These are phyloP conservation scores for Vicia faba DNA, from an alignment of 306 rosid genomes.

Conservation along the genomic window DNA sequence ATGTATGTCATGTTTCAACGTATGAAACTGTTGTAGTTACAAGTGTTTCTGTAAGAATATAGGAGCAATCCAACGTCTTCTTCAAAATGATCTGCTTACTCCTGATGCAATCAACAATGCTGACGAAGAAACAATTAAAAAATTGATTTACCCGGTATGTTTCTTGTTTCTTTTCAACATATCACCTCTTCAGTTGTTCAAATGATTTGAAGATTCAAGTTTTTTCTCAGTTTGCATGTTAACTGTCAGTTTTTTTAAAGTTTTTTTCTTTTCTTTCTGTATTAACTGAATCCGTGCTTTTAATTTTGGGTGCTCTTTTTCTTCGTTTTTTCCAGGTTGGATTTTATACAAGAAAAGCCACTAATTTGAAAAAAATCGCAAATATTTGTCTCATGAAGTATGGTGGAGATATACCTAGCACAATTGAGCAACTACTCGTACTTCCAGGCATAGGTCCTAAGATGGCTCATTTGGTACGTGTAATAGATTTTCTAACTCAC, in stretches of 20 bases:
- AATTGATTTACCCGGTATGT: constrained; percentile 85
- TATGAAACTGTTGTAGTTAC: constrained; percentile 39
- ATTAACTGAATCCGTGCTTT: constrained; percentile 18
- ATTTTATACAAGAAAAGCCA: constrained; percentile 87
- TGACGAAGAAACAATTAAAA: constrained; percentile 77
- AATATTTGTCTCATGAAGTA: constrained; percentile 80
- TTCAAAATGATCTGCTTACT: constrained; percentile 72
- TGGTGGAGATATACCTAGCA: constrained; percentile 83
- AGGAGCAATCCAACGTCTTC: constrained; percentile 95
- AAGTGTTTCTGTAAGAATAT: constrained; percentile 50
- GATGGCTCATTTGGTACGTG: constrained; percentile 92
- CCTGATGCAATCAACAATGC: constrained; percentile 74
- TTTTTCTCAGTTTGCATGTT: constrained; percentile 12
- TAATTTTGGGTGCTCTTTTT: background rate
- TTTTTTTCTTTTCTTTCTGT: constrained; percentile 1
- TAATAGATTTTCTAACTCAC: constrained; percentile 26
- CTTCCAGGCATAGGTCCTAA: constrained; percentile 99
- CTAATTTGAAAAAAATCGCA: constrained; percentile 89
- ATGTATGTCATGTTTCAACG: constrained; percentile 26
- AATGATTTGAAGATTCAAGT: constrained; percentile 8
- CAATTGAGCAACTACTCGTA: constrained; percentile 77
- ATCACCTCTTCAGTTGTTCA: constrained; percentile 7
- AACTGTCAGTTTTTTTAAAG: constrained; percentile 11
- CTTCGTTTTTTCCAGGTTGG: constrained; percentile 63
- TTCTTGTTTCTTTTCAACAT: constrained; percentile 28